Evolutionary conservation across 345 rosid genomes (phyloP).

Genomic region (Populus euphratica): DNA sequence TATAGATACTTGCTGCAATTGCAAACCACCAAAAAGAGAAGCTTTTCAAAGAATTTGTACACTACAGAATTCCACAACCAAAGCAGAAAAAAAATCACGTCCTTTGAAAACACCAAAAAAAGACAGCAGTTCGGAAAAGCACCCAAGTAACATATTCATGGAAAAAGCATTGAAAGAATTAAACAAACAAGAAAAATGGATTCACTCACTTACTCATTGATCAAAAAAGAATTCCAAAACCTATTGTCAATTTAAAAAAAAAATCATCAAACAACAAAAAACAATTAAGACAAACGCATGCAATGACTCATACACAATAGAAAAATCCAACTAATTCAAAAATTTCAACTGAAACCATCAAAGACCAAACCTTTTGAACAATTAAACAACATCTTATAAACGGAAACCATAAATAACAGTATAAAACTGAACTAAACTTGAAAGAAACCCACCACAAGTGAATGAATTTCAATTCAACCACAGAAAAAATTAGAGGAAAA

Average conservation of each 20-base stretch:
- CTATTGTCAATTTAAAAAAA: neutral
- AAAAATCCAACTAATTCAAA: neutral
- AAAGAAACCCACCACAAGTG: neutral
- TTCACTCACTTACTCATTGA: no score
- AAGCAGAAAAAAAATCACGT: no score
- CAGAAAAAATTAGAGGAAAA: neutral
- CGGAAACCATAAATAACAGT: neutral
- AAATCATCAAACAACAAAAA: no score
- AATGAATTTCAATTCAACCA: neutral
- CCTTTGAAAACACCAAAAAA: no score
- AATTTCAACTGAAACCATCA: neutral
- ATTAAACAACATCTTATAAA: neutral
- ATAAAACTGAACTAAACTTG: neutral
- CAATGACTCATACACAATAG: neutral
- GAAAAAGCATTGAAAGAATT: no score
- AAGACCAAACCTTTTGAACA: neutral
- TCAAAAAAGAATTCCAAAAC: neutral
- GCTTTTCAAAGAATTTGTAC: neutral
- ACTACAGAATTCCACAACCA: neutral
- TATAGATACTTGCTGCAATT: neutral
- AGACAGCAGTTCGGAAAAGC: neutral
- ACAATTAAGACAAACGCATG: neutral
- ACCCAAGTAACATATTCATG: neutral
- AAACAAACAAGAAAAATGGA: no score
- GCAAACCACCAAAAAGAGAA: neutral